phyloP scores from a whole-genome alignment of 306 rosid genomes.

The Alnus rubra region DNA sequence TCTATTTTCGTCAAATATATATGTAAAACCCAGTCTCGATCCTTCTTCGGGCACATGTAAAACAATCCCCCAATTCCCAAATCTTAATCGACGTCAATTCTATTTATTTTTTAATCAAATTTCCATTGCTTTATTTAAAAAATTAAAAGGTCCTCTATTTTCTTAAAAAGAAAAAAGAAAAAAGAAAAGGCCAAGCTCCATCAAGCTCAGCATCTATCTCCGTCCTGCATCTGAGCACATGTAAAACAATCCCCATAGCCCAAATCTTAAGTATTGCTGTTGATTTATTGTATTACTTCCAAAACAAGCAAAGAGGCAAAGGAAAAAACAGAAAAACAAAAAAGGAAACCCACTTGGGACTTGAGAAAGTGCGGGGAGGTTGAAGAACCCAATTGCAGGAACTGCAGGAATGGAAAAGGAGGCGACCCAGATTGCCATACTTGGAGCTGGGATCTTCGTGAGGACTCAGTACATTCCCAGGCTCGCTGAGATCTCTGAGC shows the following conservation, averaged over 20 bases:
- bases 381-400: constrained; percentile 18
- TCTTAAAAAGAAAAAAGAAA: neutral
- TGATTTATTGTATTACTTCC: neutral
- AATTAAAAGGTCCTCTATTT: too few species aligned
- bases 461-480: constrained; percentile 81
- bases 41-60: too few species aligned
- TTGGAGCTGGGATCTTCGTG: constrained; percentile 90
- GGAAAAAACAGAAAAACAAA: too few species aligned
- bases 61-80: too few species aligned
- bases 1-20: too few species aligned
- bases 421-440: constrained; percentile 62
- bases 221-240: neutral
- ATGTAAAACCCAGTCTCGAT: too few species aligned
- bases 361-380: constrained; percentile 1
- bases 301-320: neutral
- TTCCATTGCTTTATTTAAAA: too few species aligned
- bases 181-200: neutral
- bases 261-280: neutral
- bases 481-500: constrained; percentile 76
- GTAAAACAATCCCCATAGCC: neutral
- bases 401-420: constrained; percentile 45
- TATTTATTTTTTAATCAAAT: too few species aligned
- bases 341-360: neutral
- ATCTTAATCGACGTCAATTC: too few species aligned
- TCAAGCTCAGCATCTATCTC: neutral